Base-by-base conservation (phyloP, 169 alveolate species). In the Cyclospora cayetanensis region DNA sequence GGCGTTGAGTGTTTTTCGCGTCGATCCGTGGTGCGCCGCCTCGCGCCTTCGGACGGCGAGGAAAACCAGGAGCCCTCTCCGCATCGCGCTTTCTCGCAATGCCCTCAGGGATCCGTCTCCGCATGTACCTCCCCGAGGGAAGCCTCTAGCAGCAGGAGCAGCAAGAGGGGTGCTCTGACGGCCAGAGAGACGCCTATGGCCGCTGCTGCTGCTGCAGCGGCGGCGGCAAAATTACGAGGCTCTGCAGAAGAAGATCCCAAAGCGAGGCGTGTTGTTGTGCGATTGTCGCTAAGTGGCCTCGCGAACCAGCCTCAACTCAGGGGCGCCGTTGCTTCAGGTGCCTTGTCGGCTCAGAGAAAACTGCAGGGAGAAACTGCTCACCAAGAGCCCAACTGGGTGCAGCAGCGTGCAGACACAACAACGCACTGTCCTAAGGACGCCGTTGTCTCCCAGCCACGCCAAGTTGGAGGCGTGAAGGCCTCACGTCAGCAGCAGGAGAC, bases 401-500 rank as follows among this genome's bases (percentile, higher is more conserved):
- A 77, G 88, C 88, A 77, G 43, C 88, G 35, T 29, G 27, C 41
- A 53, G 42, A n/a, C n/a, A 37, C 18, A 11, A 43, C 9, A n/a
- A 1, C 41, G 42, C 27, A 42, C 37, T 39, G 63, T 27, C 39
- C 25, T 76, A 39, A 37, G 37, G 37, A 15, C 63, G 37, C 43
- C 86, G 42, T 34, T 76, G 65, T 76, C 66, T 42, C n/a, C 31
- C 31, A 18, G 86, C 86, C 39, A 0, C 63, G 25, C 65, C 86
- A 37, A 53, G 31, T 43, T 55, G 65, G 11, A 37, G 42, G 20
- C 63, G 65, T 41, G 43, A 76, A 3, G 15, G 60, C n/a, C 60
- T 11, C n/a, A 4, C 88, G 31, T 42, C 70, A 77, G 88, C 88
- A 43, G 27, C 88, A 9, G 50, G 88, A 77, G 34, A 39, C 52